A percentile compares a stretch with the other conserved stretches of the same genome.
Conservation (phyloP, 2,329 filamentous ascomycete species). For the Drechslerella coelobrocha region DNA sequence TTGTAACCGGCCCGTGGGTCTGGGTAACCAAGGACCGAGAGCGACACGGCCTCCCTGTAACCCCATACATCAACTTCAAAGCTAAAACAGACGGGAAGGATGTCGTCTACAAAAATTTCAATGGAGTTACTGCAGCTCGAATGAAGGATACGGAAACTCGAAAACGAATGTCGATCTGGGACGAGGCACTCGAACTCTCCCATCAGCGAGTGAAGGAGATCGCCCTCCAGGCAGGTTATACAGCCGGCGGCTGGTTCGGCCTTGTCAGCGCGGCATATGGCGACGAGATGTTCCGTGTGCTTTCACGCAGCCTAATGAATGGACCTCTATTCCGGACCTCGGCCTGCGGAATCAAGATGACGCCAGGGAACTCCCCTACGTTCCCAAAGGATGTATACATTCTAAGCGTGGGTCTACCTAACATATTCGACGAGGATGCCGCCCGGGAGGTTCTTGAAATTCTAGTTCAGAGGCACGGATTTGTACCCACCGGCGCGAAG, state of each 20-base stretch:
- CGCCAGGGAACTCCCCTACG: background rate
- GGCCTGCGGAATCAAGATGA: slow-evolving; percentile 12
- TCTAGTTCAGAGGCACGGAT: slow-evolving; percentile 17
- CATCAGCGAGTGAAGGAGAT: background rate
- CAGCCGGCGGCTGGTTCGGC: slow-evolving; percentile 25
- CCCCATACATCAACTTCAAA: background rate
- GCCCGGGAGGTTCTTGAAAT: slow-evolving; percentile 22
- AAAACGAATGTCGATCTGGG: background rate
- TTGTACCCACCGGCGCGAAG: slow-evolving; percentile 8
- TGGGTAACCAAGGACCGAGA: slow-evolving; percentile 15
- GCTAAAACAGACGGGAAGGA: background rate
- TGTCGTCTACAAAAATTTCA: background rate
- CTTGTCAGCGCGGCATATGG: background rate
- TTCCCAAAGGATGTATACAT: background rate
- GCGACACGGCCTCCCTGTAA: slow-evolving; percentile 6
- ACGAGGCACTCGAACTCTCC: background rate
- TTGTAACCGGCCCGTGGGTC: slow-evolving; percentile 8
- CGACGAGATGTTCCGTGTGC: slow-evolving; percentile 12
- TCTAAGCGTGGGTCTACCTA: background rate
- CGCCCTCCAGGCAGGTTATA: slow-evolving; percentile 13
- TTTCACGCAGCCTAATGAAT: slow-evolving; percentile 17
- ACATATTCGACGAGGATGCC: slow-evolving; percentile 17
- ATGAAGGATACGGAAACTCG: background rate
- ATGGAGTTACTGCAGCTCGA: background rate
- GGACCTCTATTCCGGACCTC: slow-evolving; percentile 8